Base-by-base conservation (phyloP, 495 filamentous ascomycete species). In the Penicillium salamii region DNA sequence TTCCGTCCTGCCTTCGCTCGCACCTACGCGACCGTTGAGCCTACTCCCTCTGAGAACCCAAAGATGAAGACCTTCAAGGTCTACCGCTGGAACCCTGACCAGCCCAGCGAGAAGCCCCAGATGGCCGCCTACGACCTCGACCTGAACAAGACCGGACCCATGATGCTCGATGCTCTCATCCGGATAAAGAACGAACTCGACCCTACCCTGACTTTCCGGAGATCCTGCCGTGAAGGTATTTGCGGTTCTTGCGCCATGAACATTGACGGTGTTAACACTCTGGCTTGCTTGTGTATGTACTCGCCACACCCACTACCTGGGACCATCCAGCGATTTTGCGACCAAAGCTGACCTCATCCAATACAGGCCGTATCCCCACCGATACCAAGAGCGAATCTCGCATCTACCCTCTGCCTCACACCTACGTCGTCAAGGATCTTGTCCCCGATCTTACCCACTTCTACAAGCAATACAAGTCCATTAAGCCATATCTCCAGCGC, bases 391-490 rank as follows among this genome's bases (percentile, higher is more conserved):
- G 85, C 55, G 88, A 96, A 58, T 79, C 88, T 61, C 93, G 96
- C 79, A 93, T 98, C 78, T 98, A 98, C 75, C 93, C 93, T 12
- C 81, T 98, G 49, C 93, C 93, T 54, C 93, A 98, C 79, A 98
- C 91, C 68, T 98, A 96, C 78, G 88, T 97, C 57, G 92, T 98
- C 75, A 98, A 96, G 83, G 93, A 98, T 67, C 81, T 98, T 53
- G 92, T 98, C 11, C 92, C 93, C 40, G 93, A 98, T 69, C 75
- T 98, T 57, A 98, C 93, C 57, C 88, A 89, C 52, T 97, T 98
- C 84, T 98, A 98, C 87, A 96, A 97, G 79, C 93, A 98, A 81
- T 98, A 98, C 84, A 96, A 96, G 76, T 96, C 92, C 18, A 96
- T 98, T 77, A 95, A 98, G 82, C 93, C 93, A 6, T 98, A 96